Conservation (phyloP, 805 yeast species). For the Priceomyces carsonii region DNA sequence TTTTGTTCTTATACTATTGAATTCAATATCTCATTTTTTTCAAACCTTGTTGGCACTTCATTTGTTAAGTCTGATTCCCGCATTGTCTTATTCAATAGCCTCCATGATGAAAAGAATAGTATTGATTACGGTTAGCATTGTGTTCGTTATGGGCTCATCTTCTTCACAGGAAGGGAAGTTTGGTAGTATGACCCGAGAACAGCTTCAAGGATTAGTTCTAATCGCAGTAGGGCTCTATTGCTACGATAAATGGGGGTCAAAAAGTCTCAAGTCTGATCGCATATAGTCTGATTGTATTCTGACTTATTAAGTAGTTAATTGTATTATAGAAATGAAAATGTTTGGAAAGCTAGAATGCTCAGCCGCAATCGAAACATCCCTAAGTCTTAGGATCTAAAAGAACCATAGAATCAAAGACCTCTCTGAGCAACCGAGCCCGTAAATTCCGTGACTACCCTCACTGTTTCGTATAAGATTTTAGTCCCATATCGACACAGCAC, state of each 20-base stretch:
- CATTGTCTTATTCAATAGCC: conserved; percentile 85
- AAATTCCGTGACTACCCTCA: conserved; percentile 41
- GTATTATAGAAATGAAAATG: conserved; percentile 17
- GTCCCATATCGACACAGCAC: conserved; percentile 5
- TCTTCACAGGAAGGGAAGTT: conserved; percentile 24
- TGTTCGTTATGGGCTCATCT: conserved; percentile 55
- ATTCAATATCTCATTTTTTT: conserved; percentile 75
- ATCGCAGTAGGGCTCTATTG: conserved; percentile 59
- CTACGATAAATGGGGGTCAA: conserved; percentile 64
- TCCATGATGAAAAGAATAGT: conserved; percentile 87
- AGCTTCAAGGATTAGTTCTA: conserved; percentile 48
- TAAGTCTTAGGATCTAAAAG: not conserved
- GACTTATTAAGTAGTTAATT: conserved; percentile 1
- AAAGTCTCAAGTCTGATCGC: conserved; percentile 16
- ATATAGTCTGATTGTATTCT: not conserved
- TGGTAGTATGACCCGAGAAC: conserved; percentile 43
- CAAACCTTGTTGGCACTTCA: conserved; percentile 84
- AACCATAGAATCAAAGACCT: not conserved
- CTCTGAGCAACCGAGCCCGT: conserved; percentile 36
- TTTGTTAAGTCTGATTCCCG: conserved; percentile 75
- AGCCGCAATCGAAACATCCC: conserved; percentile 19
- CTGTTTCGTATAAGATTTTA: conserved; percentile 1
- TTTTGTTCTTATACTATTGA: conserved; percentile 54
- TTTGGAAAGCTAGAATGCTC: conserved; percentile 47
- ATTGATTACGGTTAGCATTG: conserved; percentile 73